phyloP scores from a whole-genome alignment of 1,139 yeast species.

The Yamadazyma pseudoaaseri region DNA sequence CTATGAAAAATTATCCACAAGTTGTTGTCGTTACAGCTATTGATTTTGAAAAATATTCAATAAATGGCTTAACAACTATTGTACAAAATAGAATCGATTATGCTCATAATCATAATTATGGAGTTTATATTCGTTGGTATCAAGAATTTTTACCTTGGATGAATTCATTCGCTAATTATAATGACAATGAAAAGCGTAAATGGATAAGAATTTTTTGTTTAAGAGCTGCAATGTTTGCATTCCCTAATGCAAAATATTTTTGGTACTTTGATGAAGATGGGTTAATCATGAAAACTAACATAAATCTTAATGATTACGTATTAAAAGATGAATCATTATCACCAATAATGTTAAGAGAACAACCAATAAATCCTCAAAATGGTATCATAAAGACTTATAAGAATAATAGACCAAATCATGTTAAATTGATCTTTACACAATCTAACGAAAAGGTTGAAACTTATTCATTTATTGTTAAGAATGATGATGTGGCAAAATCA shows the following conservation, averaged over 20 bases:
- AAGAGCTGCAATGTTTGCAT: slow-evolving; percentile 84
- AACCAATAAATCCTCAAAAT: slow-evolving; percentile 65
- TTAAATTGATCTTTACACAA: slow-evolving; percentile 66
- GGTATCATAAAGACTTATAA: slow-evolving; percentile 72
- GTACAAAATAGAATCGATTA: slow-evolving; percentile 82
- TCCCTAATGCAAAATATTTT: slow-evolving; percentile 80
- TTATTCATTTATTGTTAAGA: slow-evolving; percentile 64
- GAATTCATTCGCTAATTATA: slow-evolving; percentile 40
- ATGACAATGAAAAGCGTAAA: slow-evolving; percentile 34
- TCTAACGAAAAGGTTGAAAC: slow-evolving; percentile 59
- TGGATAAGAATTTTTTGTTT: slow-evolving; percentile 63
- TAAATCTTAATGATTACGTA: slow-evolving; percentile 56
- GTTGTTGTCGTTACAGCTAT: slow-evolving; percentile 78
- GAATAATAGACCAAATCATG: slow-evolving; percentile 51
- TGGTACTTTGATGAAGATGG: slow-evolving; percentile 83
- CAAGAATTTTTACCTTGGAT: slow-evolving; percentile 73
- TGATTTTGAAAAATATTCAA: slow-evolving; percentile 68
- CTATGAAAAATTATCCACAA: slow-evolving; percentile 52
- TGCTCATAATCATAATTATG: slow-evolving; percentile 72
- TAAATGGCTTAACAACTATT: slow-evolving; percentile 58
- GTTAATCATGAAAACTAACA: slow-evolving; percentile 62
- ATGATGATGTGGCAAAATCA: slow-evolving; percentile 62
- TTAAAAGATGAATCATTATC: slow-evolving; percentile 56
- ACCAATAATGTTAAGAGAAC: slow-evolving; percentile 60
- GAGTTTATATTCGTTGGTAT: slow-evolving; percentile 75